Percentiles rank a stretch among this genome's conserved stretches.
These are phyloP conservation scores for Paramecium sexaurelia DNA, from an alignment of 73 alveolate species.

Conservation along the genomic window DNA sequence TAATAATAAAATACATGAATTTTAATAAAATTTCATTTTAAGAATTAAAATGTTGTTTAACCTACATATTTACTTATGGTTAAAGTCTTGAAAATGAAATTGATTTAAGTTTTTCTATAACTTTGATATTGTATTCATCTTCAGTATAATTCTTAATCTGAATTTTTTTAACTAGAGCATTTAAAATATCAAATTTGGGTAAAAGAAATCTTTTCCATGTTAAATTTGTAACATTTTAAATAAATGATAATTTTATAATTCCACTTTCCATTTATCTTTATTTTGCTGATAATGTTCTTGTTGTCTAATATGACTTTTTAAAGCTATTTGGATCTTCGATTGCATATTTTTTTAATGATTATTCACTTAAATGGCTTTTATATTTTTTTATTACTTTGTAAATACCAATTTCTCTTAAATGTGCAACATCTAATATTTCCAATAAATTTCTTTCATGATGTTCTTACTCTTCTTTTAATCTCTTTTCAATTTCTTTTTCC, in stretches of 20 bases:
- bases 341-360: not conserved
- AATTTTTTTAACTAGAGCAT: not conserved
- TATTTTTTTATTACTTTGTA: slow-evolving; percentile 2
- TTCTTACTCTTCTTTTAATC: not conserved
- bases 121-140: not conserved
- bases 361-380: not conserved
- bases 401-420: not conserved
- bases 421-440: not conserved
- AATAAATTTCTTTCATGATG: not conserved
- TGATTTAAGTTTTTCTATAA: not conserved
- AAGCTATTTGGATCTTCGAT: not conserved
- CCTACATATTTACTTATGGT: not conserved
- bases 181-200: not conserved
- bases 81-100: not conserved
- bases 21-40: not conserved
- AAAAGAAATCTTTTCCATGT: not conserved
- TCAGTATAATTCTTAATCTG: not conserved
- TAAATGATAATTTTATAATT: not conserved
- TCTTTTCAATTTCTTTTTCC: not conserved
- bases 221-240: not conserved
- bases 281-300: not conserved
- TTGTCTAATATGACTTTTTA: not conserved
- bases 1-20: not conserved
- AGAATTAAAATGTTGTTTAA: not conserved
- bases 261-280: slow-evolving; percentile 28